Evolutionary conservation across 129 eudicot genomes (phyloP).

Genomic region (Flaveria robusta): DNA sequence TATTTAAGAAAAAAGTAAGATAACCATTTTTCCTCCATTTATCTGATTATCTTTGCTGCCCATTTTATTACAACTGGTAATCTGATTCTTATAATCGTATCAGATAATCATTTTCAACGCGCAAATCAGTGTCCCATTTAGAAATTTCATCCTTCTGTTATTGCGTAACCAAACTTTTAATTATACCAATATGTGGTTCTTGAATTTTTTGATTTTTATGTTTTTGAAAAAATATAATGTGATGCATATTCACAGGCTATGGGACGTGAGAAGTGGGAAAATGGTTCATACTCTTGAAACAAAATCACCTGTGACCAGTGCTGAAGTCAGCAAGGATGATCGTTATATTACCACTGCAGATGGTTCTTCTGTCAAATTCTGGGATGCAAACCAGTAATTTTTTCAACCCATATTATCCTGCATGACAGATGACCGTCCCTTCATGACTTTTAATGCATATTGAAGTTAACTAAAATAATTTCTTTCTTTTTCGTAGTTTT

Average conservation of each 20-base stretch:
- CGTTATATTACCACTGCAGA: slow-evolving; percentile 71
- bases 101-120: not conserved
- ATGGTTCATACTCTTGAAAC: slow-evolving; percentile 61
- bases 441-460: not conserved
- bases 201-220: not conserved
- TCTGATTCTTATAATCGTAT: not conserved
- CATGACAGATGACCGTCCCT: not conserved
- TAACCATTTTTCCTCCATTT: no score
- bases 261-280: slow-evolving; percentile 69
- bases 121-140: not conserved
- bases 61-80: not conserved
- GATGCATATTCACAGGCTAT: slow-evolving; percentile 39
- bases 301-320: slow-evolving; percentile 63
- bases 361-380: slow-evolving; percentile 64
- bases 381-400: slow-evolving; percentile 73
- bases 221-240: not conserved
- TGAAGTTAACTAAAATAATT: not conserved
- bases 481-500: slow-evolving; percentile 41
- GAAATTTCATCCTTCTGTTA: not conserved
- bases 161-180: not conserved
- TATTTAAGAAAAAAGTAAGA: no score
- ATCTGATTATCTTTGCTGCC: no score
- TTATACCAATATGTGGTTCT: not conserved
- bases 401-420: not conserved
- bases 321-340: slow-evolving; percentile 73